Percentiles rank a stretch among this genome's conserved stretches.
These are phyloP conservation scores for Mrakia gelida DNA, from an alignment of 768 basidiomycete genomes.

Conservation along the genomic window DNA sequence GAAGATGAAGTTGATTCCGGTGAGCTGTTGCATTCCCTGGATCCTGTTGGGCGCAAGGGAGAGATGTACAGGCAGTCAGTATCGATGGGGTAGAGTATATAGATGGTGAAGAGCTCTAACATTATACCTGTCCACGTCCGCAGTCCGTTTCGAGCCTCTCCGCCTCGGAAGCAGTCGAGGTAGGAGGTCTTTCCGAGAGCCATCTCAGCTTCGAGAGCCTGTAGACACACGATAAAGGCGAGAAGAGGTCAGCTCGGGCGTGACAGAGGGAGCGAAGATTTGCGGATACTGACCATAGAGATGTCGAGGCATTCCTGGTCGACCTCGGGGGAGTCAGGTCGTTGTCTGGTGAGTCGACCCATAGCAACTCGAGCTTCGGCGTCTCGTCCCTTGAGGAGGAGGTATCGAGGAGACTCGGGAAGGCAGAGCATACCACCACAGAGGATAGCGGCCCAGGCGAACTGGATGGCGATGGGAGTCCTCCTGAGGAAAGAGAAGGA, in stretches of 20 bases:
- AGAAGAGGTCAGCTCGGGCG: no score
- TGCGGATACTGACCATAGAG: neutral
- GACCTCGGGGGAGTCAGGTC: conserved; percentile 53
- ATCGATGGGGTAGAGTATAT: no score
- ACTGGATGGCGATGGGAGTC: conserved; percentile 37
- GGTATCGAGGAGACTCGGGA: conserved; percentile 65
- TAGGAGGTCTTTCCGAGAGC: conserved; percentile 49
- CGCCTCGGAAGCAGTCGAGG: conserved; percentile 57
- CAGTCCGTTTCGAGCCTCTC: conserved; percentile 60
- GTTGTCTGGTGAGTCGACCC: conserved; percentile 58
- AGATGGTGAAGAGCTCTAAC: no score
- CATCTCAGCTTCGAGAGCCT: conserved; percentile 32
- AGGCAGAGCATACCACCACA: conserved; percentile 50
- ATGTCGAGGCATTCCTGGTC: conserved; percentile 48
- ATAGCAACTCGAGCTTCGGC: conserved; percentile 59
- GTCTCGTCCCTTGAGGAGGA: conserved; percentile 63
- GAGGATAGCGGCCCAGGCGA: conserved; percentile 72
- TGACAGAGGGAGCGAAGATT: no score
- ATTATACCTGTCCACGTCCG: conserved; percentile 68
- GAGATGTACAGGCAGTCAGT: no score
- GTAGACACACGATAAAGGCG: no score
- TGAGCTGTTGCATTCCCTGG: conserved; percentile 70
- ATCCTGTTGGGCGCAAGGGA: no score
- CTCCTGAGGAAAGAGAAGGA: no score
- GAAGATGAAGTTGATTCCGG: conserved; percentile 60